These are phyloP conservation scores for Leccinum uliginosum DNA, from an alignment of 768 basidiomycete genomes.

Conservation along the genomic window DNA sequence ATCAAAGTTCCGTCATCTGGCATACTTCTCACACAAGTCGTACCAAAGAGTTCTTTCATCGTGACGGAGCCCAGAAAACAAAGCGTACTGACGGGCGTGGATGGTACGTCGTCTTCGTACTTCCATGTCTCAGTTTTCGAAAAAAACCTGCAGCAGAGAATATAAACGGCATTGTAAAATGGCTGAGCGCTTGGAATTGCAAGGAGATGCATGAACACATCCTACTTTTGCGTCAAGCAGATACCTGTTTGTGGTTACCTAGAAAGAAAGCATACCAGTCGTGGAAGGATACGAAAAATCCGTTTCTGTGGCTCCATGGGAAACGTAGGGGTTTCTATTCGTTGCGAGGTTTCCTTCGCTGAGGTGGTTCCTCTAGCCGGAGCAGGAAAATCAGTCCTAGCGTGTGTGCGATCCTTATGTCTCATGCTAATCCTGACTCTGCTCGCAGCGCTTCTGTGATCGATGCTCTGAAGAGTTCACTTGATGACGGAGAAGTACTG, in stretches of 20 bases:
- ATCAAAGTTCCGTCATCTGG: neutral
- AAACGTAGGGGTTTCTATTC: slow-evolving; percentile 3
- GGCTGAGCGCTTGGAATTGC: slow-evolving; percentile 6
- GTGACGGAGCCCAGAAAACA: neutral
- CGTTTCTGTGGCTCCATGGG: slow-evolving; percentile 12
- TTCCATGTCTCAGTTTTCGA: neutral
- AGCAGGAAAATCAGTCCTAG: slow-evolving; percentile 14
- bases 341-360: neutral
- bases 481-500: slow-evolving; percentile 2
- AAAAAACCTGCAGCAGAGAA: neutral
- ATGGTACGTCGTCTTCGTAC: neutral
- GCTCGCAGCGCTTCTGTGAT: slow-evolving; percentile 13
- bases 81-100: neutral
- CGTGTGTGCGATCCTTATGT: neutral
- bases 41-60: neutral
- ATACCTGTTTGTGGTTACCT: slow-evolving; percentile 13
- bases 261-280: neutral
- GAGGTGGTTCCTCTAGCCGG: slow-evolving; percentile 1
- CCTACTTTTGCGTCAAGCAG: neutral
- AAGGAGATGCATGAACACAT: neutral
- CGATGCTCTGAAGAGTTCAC: neutral
- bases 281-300: slow-evolving; percentile 1
- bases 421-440: neutral
- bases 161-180: neutral
- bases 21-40: neutral